Evolutionary conservation across 306 rosid genomes (phyloP), one percentile per base, ranked within the genome.

Genomic region (Malus asiatica): DNA sequence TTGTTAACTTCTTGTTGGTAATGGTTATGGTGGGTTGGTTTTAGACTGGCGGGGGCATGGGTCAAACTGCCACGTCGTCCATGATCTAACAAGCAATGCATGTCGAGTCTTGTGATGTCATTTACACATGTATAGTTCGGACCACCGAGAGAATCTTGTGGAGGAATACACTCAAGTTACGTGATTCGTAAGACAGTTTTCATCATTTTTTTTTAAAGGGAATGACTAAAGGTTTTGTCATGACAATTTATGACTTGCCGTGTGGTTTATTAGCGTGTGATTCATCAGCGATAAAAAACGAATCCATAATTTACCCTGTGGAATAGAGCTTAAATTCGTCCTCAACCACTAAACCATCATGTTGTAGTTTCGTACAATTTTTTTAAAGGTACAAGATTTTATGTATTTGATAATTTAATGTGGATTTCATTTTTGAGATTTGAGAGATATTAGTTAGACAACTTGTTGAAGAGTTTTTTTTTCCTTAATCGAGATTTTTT

Each of bases 41-140:
- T 68, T 69, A 55, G 48, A 83, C 65, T 19, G 58, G 52, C 51
- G 74, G 64, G 69, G 73, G 87, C 82, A 65, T 61, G 73, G 70
- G 96, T 89, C 89, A 89, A 91, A 91, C 48, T 74, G 84, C 83
- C 86, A 87, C 88, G 80, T 79, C 86, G 68, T 4, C 57, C 23
- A 66, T 66, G 48, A 8, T 66, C 48, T 51, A 73, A 29, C 52
- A 66, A 66, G 77, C 75, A 75, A 5, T 74, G 84, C 88, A 88
- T 81, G 83, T 60, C 83, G 72, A 81, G 68, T 82, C 86, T 72
- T 82, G 86, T 85, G 86, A 85, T 81, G 86, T 79, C 84, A 85
- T 85, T 84, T 72, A 79, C 35, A 2, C 2, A 44, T 18, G 30
- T 25, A 2, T 32, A 4, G 40, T 48, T 14, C 53, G 53, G 53